These are phyloP conservation scores for Rhinocladiella similis DNA, from an alignment of 2,329 filamentous ascomycete species.

Conservation along the genomic window DNA sequence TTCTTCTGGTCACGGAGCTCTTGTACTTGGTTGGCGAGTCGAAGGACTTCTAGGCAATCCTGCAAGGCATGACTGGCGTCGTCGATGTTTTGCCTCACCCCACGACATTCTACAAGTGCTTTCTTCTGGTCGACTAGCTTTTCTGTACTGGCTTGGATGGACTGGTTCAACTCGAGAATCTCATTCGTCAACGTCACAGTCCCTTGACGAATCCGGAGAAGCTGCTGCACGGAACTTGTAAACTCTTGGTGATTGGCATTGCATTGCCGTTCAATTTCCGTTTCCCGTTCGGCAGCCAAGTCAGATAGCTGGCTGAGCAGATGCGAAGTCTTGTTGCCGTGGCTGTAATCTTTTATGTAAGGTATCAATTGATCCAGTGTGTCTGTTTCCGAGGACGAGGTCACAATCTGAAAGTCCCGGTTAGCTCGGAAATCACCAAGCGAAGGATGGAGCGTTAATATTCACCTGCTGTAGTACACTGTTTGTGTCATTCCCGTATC, in stretches of 20 bases:
- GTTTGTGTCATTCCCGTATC: slow-evolving; percentile 38
- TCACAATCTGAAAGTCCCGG: slow-evolving; percentile 68
- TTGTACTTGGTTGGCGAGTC: slow-evolving; percentile 90
- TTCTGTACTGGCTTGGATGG: slow-evolving; percentile 92
- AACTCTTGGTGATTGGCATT: slow-evolving; percentile 97
- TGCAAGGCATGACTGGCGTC: slow-evolving; percentile 86
- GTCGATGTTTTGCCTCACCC: slow-evolving; percentile 91
- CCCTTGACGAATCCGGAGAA: slow-evolving; percentile 88
- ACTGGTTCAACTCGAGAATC: slow-evolving; percentile 88
- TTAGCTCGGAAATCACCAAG: slow-evolving; percentile 9
- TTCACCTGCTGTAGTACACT: slow-evolving; percentile 42
- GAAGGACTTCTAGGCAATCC: slow-evolving; percentile 87
- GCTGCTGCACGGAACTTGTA: slow-evolving; percentile 85
- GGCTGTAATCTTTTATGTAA: slow-evolving; percentile 84
- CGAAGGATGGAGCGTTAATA: too few relatives aligned
- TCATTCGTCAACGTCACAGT: slow-evolving; percentile 86
- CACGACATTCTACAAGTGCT: slow-evolving; percentile 85
- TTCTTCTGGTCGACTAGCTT: slow-evolving; percentile 93
- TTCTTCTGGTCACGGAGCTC: slow-evolving; percentile 90
- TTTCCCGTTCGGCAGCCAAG: slow-evolving; percentile 83
- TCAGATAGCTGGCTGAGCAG: slow-evolving; percentile 76
- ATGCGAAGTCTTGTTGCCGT: slow-evolving; percentile 69
- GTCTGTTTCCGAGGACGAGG: slow-evolving; percentile 86
- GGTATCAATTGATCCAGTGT: slow-evolving; percentile 96
- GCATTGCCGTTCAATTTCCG: slow-evolving; percentile 91